phyloP scores from a whole-genome alignment of 352 stramenopile species.

The Phytophthora foliorum region DNA sequence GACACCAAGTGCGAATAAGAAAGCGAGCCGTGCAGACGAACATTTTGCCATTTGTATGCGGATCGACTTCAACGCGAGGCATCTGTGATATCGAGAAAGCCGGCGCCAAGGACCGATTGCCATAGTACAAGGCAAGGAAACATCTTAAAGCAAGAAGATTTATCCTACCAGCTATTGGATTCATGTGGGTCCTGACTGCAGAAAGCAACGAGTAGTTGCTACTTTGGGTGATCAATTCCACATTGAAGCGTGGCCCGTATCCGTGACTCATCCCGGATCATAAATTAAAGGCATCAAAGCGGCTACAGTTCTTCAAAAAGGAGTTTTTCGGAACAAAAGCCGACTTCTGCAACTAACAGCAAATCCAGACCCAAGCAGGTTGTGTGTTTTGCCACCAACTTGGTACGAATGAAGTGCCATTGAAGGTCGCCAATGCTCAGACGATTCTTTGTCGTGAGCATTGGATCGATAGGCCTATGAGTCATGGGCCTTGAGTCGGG shows the following conservation, averaged over 20 bases:
- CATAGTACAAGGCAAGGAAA: not conserved
- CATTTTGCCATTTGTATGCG: constrained; percentile 29
- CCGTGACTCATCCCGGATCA: not conserved
- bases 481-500: no score
- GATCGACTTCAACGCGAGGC: constrained; percentile 14
- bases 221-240: not conserved
- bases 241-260: not conserved
- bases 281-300: not conserved
- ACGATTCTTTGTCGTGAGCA: no score
- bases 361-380: no score
- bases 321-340: not conserved
- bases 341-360: not conserved
- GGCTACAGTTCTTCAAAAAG: not conserved
- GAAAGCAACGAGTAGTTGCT: no score
- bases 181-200: no score
- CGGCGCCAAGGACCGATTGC: not conserved
- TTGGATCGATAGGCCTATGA: no score
- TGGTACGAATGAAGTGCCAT: no score
- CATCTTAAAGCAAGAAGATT: not conserved
- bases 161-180: not conserved
- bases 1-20: constrained; percentile 31
- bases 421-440: no score
- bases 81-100: constrained; percentile 46
- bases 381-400: no score
- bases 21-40: constrained; percentile 26